Base-by-base conservation (phyloP, 768 basidiomycete genomes). In the Mrakia frigida region DNA sequence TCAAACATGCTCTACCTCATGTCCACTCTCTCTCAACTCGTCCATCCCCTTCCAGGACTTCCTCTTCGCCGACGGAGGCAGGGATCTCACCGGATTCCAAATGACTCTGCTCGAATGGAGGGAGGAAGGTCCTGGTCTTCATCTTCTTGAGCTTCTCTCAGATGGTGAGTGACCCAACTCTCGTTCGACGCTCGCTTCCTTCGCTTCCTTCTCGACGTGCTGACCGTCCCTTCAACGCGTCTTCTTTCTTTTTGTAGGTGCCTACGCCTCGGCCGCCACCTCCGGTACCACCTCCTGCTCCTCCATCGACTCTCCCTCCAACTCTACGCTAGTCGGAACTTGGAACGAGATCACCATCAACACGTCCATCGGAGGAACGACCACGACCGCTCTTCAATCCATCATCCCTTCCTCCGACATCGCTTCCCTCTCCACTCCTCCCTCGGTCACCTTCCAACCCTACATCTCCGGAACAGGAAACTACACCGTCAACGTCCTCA, bases 31-130 rank as follows among this genome's bases (percentile, higher is more conserved):
- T 6, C 89, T 89, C 63, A 88, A 97, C 82, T 82, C 91, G 3
- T 87, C 88, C 16, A 84, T 98, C 75, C 87, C 88, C 1, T 98
- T 93, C 82, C 94, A 98, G 83, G 97, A 99, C 83, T 99, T 97
- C 85, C 84, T 97, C 59, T 98, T 98, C 82, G 83, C 86, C 70
- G 82, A 81, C 37, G 82, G 83, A 11, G 83, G 87, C 9, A 23
- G 72, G 28, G 61, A 86, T n/a, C 88, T 98, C 80, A 97, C 94
- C 9, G 97, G 97, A 70, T 88, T 97, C 78, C 90, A 95, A 83
- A 86, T 99, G 80, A 90, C 89, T 74, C 85, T 98, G 28, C 88
- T 90, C 11, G 84, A 86, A 67, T 96, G 91, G 87, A 87, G 85
- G 63, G 96, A 94, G 52, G 83, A 85, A 13, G 88, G 89, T 11